Base-by-base conservation (phyloP, 257 asterid species). In the Jasminum sambac region DNA sequence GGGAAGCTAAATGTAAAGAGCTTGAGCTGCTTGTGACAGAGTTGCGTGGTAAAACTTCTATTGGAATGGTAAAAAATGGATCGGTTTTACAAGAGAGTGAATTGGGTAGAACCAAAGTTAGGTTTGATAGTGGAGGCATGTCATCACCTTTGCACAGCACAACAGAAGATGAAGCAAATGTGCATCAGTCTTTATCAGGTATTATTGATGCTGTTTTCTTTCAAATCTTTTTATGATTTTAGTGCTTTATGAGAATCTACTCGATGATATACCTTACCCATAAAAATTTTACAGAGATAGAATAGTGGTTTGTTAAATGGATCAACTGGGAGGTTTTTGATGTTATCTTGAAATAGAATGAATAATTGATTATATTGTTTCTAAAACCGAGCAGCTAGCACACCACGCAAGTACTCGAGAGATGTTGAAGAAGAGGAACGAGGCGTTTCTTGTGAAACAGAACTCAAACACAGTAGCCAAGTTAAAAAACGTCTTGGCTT, bases 1-100 rank as follows among this genome's bases (percentile, higher is more conserved):
- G 88, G 90, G 82, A 85, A 70, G 46, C 37, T 10, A 85, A 81
- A 76, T 89, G 81, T 74, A 69, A 72, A 48, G 80, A 83, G 42
- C 64, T 89, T 39, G 84, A 84, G 78, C 75, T 50, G 66, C 76
- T n/a, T 36, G 77, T 89, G 6, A 23, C 55, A 63, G 84, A 79
- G 67, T 73, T 87, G 84, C 78, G 78, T 70, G 74, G 70, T 52
- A 60, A 44, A 11, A 64, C 71, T 48, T 60, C 11, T 41, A 11
- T 46, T 68, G 78, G 64, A 37, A 61, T 50, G 66, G n/a, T 19
- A 25, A 72, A 66, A 73, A 36, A 1, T 34, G 74, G 44, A 44
- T 24, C 5, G 25, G 63, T 50, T 40, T 66, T 41, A 8, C 62
- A 68, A 2, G 67, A 37, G 43, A 57, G 17, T 30, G 65, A 24